Evolutionary conservation across 306 rosid genomes (phyloP).

Genomic region (Malus sieversii): DNA sequence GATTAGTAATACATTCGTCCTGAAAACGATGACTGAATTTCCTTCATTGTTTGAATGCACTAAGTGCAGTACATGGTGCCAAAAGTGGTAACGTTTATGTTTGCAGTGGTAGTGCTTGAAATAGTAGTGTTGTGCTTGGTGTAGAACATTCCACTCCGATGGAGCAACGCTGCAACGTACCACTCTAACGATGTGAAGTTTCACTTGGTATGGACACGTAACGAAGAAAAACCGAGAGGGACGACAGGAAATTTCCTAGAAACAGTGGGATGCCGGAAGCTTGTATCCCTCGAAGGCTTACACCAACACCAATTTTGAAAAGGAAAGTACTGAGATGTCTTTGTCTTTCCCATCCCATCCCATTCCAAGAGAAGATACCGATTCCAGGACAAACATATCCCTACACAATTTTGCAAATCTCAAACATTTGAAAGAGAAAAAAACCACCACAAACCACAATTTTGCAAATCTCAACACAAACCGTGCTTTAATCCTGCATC

Average conservation of each 20-base stretch:
- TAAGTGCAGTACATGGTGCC: no score
- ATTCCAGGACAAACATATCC: constrained; percentile 32
- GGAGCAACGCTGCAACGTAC: no score
- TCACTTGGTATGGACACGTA: no score
- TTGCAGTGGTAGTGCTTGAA: no score
- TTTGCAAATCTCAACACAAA: no score
- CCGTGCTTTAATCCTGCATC: no score
- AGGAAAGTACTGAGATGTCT: constrained; percentile 8
- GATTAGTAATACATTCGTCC: no score
- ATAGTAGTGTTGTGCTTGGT: no score
- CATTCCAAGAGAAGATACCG: constrained; percentile 18
- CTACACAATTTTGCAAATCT: constrained; percentile 15
- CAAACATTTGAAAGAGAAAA: neutral
- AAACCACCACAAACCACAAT: no score
- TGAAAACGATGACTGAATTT: neutral
- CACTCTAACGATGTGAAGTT: no score
- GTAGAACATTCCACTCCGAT: no score
- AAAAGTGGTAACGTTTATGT: no score
- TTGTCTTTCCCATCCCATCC: constrained; percentile 10
- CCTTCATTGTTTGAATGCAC: neutral
- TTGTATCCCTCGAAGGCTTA: neutral
- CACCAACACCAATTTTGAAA: constrained; percentile 17
- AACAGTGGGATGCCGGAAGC: neutral
- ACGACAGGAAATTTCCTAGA: neutral
- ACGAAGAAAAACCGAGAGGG: neutral